Conservation (phyloP, 164 flowering plant genomes). For the Amborella trichopoda region DNA sequence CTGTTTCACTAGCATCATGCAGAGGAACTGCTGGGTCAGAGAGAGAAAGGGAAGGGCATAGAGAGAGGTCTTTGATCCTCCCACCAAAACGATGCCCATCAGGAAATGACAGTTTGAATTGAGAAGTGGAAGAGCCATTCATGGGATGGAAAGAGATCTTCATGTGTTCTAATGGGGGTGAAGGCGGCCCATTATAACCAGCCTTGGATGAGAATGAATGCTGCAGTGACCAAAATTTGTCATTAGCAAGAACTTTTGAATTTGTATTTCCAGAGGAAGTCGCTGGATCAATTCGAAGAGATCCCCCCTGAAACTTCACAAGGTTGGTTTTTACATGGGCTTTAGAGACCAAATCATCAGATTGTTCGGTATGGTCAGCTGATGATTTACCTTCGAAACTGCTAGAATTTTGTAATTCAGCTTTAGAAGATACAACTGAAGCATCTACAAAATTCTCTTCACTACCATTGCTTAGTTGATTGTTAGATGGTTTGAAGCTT, state of each 20-base stretch:
- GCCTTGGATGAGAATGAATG: constrained; percentile 19
- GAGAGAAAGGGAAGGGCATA: constrained; percentile 79
- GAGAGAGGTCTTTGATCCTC: constrained; percentile 26
- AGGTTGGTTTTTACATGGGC: constrained; percentile 10
- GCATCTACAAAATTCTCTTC: no score
- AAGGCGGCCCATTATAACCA: constrained; percentile 14
- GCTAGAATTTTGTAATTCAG: no score
- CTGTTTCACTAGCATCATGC: constrained; percentile 19
- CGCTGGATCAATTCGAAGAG: constrained; percentile 5
- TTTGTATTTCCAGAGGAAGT: no score
- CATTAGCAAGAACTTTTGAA: no score
- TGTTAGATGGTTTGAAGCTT: no score
- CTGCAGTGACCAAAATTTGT: constrained; percentile 20
- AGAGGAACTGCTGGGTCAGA: constrained; percentile 31
- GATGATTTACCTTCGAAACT: constrained; percentile 29
- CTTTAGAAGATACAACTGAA: no score
- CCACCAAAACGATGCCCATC: constrained; percentile 29
- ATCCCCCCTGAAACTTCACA: constrained; percentile 11
- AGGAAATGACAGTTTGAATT: constrained; percentile 57
- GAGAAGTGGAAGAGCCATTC: constrained; percentile 35
- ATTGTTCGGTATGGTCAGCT: constrained; percentile 13
- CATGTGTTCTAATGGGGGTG: constrained; percentile 89
- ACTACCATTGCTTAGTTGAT: no score
- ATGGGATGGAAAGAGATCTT: constrained; percentile 71
- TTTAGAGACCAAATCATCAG: no score